Conservation (phyloP, 257 asterid genomes). For the Datura wrightii region DNA sequence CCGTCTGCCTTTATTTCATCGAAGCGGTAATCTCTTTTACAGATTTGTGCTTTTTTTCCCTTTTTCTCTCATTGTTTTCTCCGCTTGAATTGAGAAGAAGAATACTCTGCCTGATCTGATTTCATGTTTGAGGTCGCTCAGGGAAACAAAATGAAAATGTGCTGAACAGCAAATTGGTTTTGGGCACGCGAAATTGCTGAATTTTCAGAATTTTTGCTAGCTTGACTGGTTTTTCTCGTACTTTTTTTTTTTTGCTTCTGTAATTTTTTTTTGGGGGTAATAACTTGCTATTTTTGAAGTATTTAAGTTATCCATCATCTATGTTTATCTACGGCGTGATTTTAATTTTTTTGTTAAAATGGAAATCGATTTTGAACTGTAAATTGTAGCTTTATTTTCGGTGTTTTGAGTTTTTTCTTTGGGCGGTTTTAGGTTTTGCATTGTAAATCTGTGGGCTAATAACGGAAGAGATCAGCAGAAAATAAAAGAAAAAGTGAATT, state of each 20-base stretch:
- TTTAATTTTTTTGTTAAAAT: background rate
- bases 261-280: background rate
- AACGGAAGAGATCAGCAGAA: background rate
- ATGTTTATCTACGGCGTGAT: background rate
- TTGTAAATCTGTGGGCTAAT: background rate
- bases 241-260: background rate
- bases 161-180: background rate
- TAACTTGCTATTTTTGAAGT: background rate
- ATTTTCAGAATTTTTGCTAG: background rate
- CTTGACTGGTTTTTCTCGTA: background rate
- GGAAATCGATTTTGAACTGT: slow-evolving; percentile 7
- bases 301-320: background rate
- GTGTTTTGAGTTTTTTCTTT: background rate
- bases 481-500: background rate
- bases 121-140: background rate
- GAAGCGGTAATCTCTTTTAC: background rate
- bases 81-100: background rate
- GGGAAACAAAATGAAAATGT: background rate
- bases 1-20: background rate
- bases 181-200: background rate
- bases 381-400: background rate
- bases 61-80: background rate
- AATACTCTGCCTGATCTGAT: slow-evolving; percentile 13
- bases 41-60: background rate
- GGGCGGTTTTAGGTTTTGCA: background rate